Evolutionary conservation across 106 monocot genomes (phyloP), one percentile per base, ranked within the genome.

Genomic region (Dendrobium officinale): DNA sequence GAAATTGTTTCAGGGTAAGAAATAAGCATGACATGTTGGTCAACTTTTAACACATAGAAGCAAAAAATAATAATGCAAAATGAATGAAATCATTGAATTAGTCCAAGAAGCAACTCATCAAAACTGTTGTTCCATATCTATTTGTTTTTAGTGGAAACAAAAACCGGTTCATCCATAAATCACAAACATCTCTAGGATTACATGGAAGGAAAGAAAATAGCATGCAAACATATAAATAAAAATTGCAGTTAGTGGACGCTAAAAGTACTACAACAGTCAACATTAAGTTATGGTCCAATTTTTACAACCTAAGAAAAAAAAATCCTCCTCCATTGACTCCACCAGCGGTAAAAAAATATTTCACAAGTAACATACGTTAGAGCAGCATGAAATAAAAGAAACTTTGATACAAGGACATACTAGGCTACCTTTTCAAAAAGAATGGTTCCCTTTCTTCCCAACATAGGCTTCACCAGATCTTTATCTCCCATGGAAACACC

Each of bases 401-500:
- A 49, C 8, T 49, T 49, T 24, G 49, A 76, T 76, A 76, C 11
- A 9, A 49, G 22, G 76, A 76, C 29, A 49, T 11, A 74, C 4
- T 74, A 20, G 0, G 45, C 10, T 77, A 99, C 98, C 90, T 91
- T 95, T 76, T 88, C 82, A 82, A 99, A 99, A 84, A 91, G 86
- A 73, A 95, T 80, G 33, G 66, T 88, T 24, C 98, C 99, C 77
- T 29, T 88, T 75, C 84, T 88, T 59, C 78, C 84, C 77, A 99
- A 85, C 45, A 87, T 88, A 82, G 99, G 92, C 85, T 91, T 99
- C 68, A 99, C 91, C 75, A 92, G 90, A 82, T 95, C 99, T 43
- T 87, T 91, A 82, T 99, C 99, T 29, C 95, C 95, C 99, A 99
- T 95, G 18, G 95, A 95, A 76, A 99, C 88, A 80, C 93, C 95